Evolutionary conservation across 148 eudicot species (phyloP).

Genomic region (Dysphania ambrosioides): DNA sequence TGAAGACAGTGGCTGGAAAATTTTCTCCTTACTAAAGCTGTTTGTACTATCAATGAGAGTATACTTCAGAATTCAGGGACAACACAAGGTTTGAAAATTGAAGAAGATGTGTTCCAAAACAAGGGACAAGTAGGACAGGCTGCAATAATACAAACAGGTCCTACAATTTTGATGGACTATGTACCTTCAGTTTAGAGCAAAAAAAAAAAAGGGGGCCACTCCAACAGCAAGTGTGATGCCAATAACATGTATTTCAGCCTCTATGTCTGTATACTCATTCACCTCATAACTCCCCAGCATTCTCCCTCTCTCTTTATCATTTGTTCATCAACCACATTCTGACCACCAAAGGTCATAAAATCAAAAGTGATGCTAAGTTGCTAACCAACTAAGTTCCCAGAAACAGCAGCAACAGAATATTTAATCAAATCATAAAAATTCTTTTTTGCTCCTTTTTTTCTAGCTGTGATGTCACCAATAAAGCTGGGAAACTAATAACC

Average conservation of each 20-base stretch:
- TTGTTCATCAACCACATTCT: not conserved
- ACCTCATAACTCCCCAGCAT: not conserved
- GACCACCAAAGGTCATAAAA: constrained; percentile 5
- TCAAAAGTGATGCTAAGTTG: not conserved
- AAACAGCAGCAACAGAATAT: constrained; percentile 9
- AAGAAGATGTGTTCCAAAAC: constrained; percentile 6
- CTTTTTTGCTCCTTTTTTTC: constrained; percentile 17
- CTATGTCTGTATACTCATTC: not conserved
- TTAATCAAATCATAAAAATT: not conserved
- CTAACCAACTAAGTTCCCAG: constrained; percentile 7
- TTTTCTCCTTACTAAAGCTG: not conserved
- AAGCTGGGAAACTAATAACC: constrained; percentile 26
- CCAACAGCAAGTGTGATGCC: not conserved
- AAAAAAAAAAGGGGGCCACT: constrained; percentile 6
- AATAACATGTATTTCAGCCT: not conserved
- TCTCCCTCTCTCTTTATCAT: not conserved
- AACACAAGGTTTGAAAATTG: not conserved
- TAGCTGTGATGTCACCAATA: constrained; percentile 6
- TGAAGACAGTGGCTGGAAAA: constrained; percentile 10
- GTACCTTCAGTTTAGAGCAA: constrained; percentile 6
- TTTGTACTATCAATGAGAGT: not conserved
- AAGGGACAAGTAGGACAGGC: not conserved
- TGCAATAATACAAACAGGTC: constrained; percentile 9
- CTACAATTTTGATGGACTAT: not conserved
- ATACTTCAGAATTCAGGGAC: not conserved